Conservation (phyloP, 495 filamentous ascomycete genomes). For the Aspergillus bridgeri region DNA sequence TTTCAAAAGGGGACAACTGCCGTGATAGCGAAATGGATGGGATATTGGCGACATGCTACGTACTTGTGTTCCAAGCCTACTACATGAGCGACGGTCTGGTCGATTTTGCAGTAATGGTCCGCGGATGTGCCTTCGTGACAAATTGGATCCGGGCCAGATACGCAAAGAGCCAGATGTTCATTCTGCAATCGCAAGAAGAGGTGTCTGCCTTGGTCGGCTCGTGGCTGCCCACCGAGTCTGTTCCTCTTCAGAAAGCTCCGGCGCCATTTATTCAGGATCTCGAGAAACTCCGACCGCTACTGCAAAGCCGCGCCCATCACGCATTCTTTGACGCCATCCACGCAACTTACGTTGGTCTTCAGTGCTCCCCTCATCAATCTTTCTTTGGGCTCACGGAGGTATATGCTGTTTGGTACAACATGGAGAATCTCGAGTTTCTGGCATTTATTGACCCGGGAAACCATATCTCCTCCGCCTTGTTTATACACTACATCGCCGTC, state of each 20-base stretch:
- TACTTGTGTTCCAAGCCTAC: slow-evolving; percentile 58
- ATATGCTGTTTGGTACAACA: slow-evolving; percentile 37
- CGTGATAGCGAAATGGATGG: slow-evolving; percentile 39
- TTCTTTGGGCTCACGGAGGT: slow-evolving; percentile 31
- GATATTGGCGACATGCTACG: slow-evolving; percentile 56
- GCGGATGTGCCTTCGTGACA: slow-evolving; percentile 54
- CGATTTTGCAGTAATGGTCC: slow-evolving; percentile 62
- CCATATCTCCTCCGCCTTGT: slow-evolving; percentile 47
- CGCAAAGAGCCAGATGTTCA: slow-evolving; percentile 35
- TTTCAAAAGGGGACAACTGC: slow-evolving; percentile 31
- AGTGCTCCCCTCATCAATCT: slow-evolving; percentile 25
- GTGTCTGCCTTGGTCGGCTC: slow-evolving; percentile 24
- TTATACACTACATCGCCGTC: slow-evolving; percentile 56
- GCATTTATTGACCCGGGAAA: slow-evolving; percentile 48
- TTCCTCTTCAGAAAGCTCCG: slow-evolving; percentile 32
- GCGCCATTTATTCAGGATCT: neutral
- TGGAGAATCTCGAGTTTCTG: slow-evolving; percentile 52
- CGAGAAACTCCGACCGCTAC: neutral
- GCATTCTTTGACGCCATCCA: slow-evolving; percentile 20
- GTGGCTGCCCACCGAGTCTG: slow-evolving; percentile 27
- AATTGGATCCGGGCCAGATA: slow-evolving; percentile 39
- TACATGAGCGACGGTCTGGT: slow-evolving; percentile 56
- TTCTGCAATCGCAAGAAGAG: slow-evolving; percentile 43
- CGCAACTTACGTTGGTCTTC: slow-evolving; percentile 14
- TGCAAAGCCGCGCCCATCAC: slow-evolving; percentile 4